These are phyloP conservation scores for Blastobotrys ciferrii DNA, from an alignment of 1,139 yeast species.

Conservation along the genomic window DNA sequence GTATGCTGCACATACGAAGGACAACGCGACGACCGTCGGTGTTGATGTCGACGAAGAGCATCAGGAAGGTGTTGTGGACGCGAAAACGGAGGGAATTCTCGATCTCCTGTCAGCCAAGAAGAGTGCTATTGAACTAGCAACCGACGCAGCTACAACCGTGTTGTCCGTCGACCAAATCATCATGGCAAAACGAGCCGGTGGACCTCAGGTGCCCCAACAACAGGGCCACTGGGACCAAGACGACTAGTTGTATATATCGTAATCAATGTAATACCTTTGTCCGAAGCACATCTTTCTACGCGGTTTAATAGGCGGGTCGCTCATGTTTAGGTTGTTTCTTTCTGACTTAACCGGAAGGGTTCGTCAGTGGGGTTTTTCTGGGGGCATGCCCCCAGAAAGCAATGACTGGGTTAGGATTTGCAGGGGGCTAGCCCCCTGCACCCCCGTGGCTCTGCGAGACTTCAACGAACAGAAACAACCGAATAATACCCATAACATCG, in stretches of 20 bases:
- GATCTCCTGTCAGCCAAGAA: constrained; percentile 80
- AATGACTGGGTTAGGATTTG: too few relatives aligned
- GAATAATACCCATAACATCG: too few relatives aligned
- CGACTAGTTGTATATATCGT: constrained; percentile 46
- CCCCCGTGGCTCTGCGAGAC: too few relatives aligned
- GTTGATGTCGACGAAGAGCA: constrained; percentile 71
- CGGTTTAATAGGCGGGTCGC: too few relatives aligned
- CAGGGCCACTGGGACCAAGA: constrained; percentile 98
- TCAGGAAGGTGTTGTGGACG: constrained; percentile 65
- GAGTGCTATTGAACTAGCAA: constrained; percentile 88
- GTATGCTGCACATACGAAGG: constrained; percentile 75
- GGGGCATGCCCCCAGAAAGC: too few relatives aligned
- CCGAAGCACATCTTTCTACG: neutral
- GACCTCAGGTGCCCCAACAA: constrained; percentile 88
- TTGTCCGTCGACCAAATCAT: constrained; percentile 87
- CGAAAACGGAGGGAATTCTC: constrained; percentile 64
- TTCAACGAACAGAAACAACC: too few relatives aligned
- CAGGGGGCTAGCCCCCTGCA: too few relatives aligned
- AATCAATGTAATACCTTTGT: neutral
- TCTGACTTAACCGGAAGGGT: too few relatives aligned
- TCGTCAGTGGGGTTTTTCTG: too few relatives aligned
- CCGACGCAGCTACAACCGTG: constrained; percentile 91
- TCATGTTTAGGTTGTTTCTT: too few relatives aligned
- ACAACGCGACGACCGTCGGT: constrained; percentile 31
- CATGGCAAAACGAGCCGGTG: constrained; percentile 96